phyloP scores from a whole-genome alignment of 805 yeast genomes.

The Wickerhamomyces bisporus region DNA sequence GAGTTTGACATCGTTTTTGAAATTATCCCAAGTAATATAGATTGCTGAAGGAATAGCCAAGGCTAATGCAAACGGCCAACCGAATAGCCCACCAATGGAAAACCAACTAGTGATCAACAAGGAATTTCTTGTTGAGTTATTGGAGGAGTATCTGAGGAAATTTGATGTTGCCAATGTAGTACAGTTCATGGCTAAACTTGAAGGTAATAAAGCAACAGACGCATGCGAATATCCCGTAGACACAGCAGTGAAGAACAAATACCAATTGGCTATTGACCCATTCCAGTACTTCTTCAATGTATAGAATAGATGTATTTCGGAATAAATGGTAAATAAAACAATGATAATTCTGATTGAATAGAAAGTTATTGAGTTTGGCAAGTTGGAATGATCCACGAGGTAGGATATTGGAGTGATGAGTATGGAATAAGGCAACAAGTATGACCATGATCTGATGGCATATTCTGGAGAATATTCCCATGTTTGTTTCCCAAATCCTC shows the following conservation, averaged over 20 bases:
- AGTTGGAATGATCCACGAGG: conserved; percentile 9
- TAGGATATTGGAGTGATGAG: conserved; percentile 18
- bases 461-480: conserved; percentile 95
- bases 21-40: conserved; percentile 24
- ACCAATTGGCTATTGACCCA: conserved; percentile 42
- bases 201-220: conserved; percentile 78
- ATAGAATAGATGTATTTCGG: conserved; percentile 50
- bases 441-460: conserved; percentile 84
- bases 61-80: conserved; percentile 86
- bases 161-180: conserved; percentile 39
- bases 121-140: conserved; percentile 15
- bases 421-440: conserved; percentile 42
- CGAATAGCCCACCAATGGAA: conserved; percentile 68
- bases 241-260: conserved; percentile 52
- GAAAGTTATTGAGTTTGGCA: conserved; percentile 34
- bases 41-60: conserved; percentile 56
- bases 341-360: conserved; percentile 46
- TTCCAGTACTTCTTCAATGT: conserved; percentile 30
- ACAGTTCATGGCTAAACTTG: conserved; percentile 65
- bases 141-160: conserved; percentile 26
- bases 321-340: conserved; percentile 33
- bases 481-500: conserved; percentile 88
- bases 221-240: conserved; percentile 89
- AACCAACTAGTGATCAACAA: conserved; percentile 37
- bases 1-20: conserved; percentile 5